Conservation (phyloP, 768 basidiomycete genomes). For the Vishniacozyma victoriae region DNA sequence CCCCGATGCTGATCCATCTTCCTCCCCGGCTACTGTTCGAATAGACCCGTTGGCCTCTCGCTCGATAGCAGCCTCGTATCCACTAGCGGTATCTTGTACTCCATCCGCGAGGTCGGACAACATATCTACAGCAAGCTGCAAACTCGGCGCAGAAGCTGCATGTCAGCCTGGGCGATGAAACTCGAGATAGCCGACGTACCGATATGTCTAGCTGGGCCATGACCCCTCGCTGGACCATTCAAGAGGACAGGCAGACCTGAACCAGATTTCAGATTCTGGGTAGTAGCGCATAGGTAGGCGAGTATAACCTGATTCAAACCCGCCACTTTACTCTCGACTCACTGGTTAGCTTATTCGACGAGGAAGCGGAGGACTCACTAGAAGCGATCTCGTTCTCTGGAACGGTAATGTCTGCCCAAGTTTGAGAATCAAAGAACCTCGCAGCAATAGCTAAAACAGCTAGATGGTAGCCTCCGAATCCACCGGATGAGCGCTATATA, state of each 20-base stretch:
- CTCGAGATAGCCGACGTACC: no score
- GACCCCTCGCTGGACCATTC: slow-evolving; percentile 19
- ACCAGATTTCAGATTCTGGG: slow-evolving; percentile 25
- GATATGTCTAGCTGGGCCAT: slow-evolving; percentile 21
- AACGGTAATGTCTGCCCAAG: slow-evolving; percentile 58
- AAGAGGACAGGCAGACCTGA: slow-evolving; percentile 34
- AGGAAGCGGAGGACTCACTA: slow-evolving; percentile 57
- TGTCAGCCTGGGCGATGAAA: background rate
- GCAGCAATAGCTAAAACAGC: slow-evolving; percentile 71
- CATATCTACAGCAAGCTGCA: slow-evolving; percentile 20
- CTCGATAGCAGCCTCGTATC: slow-evolving; percentile 23
- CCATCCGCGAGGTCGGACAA: slow-evolving; percentile 23
- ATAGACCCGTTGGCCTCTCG: slow-evolving; percentile 1
- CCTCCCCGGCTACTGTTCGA: no score
- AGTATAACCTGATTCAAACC: slow-evolving; percentile 28
- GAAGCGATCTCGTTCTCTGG: slow-evolving; percentile 57
- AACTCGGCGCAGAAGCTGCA: slow-evolving; percentile 29
- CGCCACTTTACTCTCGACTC: slow-evolving; percentile 24
- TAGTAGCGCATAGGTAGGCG: slow-evolving; percentile 29
- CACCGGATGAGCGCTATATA: slow-evolving; percentile 49
- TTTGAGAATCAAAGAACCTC: slow-evolving; percentile 59
- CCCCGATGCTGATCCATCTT: no score
- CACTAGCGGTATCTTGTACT: slow-evolving; percentile 16
- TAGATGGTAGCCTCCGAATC: slow-evolving; percentile 78
- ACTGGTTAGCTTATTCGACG: slow-evolving; percentile 32